phyloP scores from a whole-genome alignment of 208 protist species.

The Acanthamoeba sp. region DNA sequence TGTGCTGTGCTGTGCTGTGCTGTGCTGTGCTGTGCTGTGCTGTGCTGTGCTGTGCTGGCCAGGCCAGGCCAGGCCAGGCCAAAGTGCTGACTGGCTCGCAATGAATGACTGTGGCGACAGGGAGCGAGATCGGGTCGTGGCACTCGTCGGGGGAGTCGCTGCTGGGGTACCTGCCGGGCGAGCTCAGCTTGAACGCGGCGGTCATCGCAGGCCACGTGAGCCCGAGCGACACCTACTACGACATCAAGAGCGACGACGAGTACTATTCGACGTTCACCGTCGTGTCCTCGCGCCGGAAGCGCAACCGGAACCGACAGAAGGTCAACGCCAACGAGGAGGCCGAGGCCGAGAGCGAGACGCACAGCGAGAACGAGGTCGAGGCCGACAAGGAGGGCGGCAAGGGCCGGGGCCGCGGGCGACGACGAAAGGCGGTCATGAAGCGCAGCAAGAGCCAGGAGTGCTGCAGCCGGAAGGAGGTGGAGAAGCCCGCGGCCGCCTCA shows the following conservation, averaged over 20 bases:
- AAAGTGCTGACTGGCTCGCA: no score
- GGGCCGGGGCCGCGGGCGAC: not conserved
- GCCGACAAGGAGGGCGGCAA: not conserved
- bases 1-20: no score
- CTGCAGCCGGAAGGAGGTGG: slow-evolving; percentile 29
- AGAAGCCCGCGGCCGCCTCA: not conserved
- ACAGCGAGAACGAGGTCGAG: slow-evolving; percentile 38
- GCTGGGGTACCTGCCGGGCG: not conserved
- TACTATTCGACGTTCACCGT: slow-evolving; percentile 44
- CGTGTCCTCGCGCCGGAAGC: slow-evolving; percentile 33
- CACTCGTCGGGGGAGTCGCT: slow-evolving; percentile 12
- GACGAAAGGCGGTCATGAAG: slow-evolving; percentile 37
- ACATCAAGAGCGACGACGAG: slow-evolving; percentile 52
- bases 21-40: no score
- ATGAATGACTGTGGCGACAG: no score
- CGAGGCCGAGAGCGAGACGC: slow-evolving; percentile 37
- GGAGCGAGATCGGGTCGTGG: slow-evolving; percentile 19
- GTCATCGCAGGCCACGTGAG: not conserved
- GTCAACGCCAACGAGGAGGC: not conserved
- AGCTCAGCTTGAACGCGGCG: slow-evolving; percentile 10
- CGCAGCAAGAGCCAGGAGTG: slow-evolving; percentile 70
- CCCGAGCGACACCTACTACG: slow-evolving; percentile 11
- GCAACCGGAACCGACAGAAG: slow-evolving; percentile 23
- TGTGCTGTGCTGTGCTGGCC: no score
- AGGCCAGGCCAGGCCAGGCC: no score